phyloP scores from a whole-genome alignment of 139 green algal species.

The Trebouxia sp. region DNA sequence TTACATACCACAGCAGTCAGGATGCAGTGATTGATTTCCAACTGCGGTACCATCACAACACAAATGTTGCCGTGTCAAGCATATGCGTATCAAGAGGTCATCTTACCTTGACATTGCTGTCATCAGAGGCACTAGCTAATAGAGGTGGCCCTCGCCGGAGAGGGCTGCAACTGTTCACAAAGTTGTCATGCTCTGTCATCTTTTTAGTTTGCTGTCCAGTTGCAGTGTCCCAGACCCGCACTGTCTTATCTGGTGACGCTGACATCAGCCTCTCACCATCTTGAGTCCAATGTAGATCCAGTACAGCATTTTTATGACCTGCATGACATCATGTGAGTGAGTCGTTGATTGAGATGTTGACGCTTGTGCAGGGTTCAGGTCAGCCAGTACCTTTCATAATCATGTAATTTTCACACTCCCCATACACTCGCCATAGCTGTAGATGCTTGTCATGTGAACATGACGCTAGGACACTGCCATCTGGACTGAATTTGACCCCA shows the following conservation, averaged over 20 bases:
- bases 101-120: conserved; percentile 84
- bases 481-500: conserved; percentile 80
- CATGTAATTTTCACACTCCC: conserved; percentile 92
- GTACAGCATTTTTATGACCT: conserved; percentile 93
- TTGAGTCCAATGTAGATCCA: conserved; percentile 90
- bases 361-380: background rate
- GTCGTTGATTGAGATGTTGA: background rate
- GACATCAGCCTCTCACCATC: conserved; percentile 83
- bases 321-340: background rate
- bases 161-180: conserved; percentile 90
- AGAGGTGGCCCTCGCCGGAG: conserved; percentile 75
- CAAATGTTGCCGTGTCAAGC: too few species aligned
- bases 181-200: conserved; percentile 83
- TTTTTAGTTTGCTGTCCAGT: conserved; percentile 80
- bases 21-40: too few species aligned
- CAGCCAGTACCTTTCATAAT: conserved; percentile 63
- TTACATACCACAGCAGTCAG: too few species aligned
- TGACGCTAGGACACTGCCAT: conserved; percentile 78
- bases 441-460: conserved; percentile 82
- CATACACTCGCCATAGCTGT: conserved; percentile 86
- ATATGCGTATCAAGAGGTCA: too few species aligned
- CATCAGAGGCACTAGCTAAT: conserved; percentile 85
- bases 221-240: conserved; percentile 76
- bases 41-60: too few species aligned
- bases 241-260: conserved; percentile 84